These are phyloP conservation scores for Neocucurbitaria cava DNA, from an alignment of 2,329 filamentous ascomycete species.

Conservation along the genomic window DNA sequence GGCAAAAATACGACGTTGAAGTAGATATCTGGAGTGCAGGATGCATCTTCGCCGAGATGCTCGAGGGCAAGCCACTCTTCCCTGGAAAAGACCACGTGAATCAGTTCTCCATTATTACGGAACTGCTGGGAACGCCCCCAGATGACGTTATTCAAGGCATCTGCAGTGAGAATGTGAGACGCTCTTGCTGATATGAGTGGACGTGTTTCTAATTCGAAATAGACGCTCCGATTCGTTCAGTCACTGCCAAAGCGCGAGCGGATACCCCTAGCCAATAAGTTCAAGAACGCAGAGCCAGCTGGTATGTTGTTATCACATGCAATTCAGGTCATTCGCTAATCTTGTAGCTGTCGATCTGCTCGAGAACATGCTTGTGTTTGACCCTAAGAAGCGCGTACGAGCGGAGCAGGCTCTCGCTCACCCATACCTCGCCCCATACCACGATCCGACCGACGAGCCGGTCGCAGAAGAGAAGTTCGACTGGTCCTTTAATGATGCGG, in stretches of 20 bases:
- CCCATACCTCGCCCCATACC: conserved; percentile 94
- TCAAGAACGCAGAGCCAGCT: conserved; percentile 89
- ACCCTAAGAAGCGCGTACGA: conserved; percentile 93
- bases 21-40: conserved; percentile 99
- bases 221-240: conserved; percentile 97
- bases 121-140: conserved; percentile 92
- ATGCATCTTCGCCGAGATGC: conserved; percentile 99
- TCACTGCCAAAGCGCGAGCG: conserved; percentile 94
- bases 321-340: conserved; percentile 2
- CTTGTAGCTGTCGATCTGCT: conserved; percentile 83
- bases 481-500: conserved; percentile 99
- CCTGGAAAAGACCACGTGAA: conserved; percentile 99
- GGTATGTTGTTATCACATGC: conserved; percentile 60
- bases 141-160: conserved; percentile 99
- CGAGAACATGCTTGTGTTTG: conserved; percentile 97
- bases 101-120: conserved; percentile 99
- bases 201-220: conserved; percentile 49
- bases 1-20: conserved; percentile 99
- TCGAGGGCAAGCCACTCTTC: conserved; percentile 97
- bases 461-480: conserved; percentile 97
- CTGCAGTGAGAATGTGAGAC: conserved; percentile 90
- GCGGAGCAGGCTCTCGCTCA: conserved; percentile 86
- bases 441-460: conserved; percentile 96
- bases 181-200: neutral
- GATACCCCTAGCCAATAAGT: conserved; percentile 85